These are phyloP conservation scores for Eucalyptus microcorys DNA, from an alignment of 345 rosid species.

Conservation along the genomic window DNA sequence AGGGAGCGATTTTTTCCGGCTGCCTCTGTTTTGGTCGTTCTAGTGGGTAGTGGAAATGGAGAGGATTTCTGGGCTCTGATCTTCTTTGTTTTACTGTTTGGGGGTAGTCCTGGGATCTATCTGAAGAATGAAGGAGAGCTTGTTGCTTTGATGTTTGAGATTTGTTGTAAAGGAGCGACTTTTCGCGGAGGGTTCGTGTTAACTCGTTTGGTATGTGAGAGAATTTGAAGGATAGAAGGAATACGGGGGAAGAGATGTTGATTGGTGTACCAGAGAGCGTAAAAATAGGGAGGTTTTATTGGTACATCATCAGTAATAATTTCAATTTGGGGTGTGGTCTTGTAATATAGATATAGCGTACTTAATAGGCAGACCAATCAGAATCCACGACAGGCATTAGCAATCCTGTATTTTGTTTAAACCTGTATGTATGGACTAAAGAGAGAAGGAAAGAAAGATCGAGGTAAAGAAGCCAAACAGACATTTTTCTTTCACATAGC, in stretches of 20 bases:
- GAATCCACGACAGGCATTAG: background rate
- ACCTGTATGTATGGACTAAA: background rate
- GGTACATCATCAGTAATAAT: background rate
- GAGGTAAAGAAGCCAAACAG: background rate
- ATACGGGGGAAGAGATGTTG: background rate
- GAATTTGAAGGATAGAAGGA: background rate
- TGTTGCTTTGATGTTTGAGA: background rate
- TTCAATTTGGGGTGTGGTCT: background rate
- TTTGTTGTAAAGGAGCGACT: background rate
- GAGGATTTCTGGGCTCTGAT: background rate
- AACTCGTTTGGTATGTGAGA: background rate
- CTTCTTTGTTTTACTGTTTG: background rate
- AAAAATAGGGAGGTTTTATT: background rate
- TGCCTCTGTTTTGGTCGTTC: background rate
- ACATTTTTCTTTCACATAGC: background rate
- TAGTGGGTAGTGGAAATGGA: background rate
- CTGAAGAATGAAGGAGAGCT: background rate
- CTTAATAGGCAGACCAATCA: background rate
- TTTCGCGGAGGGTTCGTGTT: background rate
- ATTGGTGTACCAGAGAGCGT: background rate
- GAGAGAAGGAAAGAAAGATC: background rate
- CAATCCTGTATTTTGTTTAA: background rate
- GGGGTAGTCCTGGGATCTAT: background rate
- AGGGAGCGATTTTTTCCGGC: background rate
- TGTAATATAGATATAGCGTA: background rate